Base-by-base conservation (phyloP, 768 basidiomycete species). In the Termitomyces sp. region DNA sequence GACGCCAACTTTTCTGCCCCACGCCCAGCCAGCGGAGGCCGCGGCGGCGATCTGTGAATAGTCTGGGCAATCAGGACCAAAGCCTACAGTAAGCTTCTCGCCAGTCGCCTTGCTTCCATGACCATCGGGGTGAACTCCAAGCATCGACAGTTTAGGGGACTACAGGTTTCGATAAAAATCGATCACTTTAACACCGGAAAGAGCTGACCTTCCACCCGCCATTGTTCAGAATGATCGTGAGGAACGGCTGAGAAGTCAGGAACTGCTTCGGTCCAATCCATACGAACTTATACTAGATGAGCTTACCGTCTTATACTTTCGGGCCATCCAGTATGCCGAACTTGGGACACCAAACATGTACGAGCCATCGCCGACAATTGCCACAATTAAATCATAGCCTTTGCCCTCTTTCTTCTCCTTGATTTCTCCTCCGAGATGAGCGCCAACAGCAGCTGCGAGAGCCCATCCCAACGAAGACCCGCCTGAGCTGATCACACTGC, bases 311-410 rank as follows among this genome's bases (percentile, higher is more conserved):
- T 83, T 68, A 65, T 89, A 89, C 46, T 76, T 76, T 61, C 80
- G 75, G 1, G 88, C 86, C 68, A 89, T 87, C 88, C 88, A 89
- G 67, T 79, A 89, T 1, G 79, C 80, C 0, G 84, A 78, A 33
- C 79, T 76, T 0, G 87, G 88, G 0, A 85, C 81, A 0, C 83
- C 77, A 62, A 89, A 89, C 64, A 89, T 63, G 61, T 76, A 90
- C 6, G 80, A 81, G 0, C 88, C 88, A 62, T 90, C 88, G 0
- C 88, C 88, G 3, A 88, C 83, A 26, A 90, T 71, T 1, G 72
- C 73, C 1, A 80, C 75, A 8, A 84, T 73, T 42, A 89, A 66
- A n/a, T 89, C 84, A 48, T 78, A 74, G 5, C 65, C 58, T 8
- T 68, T 66, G 3, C 59, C 57, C 11, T 53, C 46, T 14, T 67